Base-by-base conservation (phyloP, 768 basidiomycete species). In the Mycena olivaceomarginata region DNA sequence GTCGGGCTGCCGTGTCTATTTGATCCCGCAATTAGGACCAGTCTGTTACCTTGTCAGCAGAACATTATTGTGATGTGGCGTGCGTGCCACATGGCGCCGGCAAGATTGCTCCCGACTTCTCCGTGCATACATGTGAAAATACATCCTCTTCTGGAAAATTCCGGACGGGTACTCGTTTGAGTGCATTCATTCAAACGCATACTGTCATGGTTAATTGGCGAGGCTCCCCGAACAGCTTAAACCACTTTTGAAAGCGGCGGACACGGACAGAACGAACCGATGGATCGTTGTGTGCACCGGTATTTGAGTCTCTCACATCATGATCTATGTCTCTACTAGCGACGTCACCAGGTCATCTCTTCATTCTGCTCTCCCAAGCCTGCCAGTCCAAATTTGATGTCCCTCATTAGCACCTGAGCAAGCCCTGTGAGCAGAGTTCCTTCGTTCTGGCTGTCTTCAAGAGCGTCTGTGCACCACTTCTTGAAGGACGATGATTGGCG, bases 361-460 rank as follows among this genome's bases (percentile, higher is more conserved):
- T 57, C 56, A 57, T 57, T 25, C 56, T 57, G 56, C 56, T 22
- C 56, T 57, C 56, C 56, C 22, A 56, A 25, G 56, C 56, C 56
- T 56, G 56, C 56, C 22, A 25, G 56, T 31, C 22, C 56, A 57
- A 57, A 57, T 57, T 57, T 57, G 8, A 57, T 57, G 22, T 25
- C 56, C 56, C 56, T 22, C 56, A 57, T 57, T 57, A 57, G 48
- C 48, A 51, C 48, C 48, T 31, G 56, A 57, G 56, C 20, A 57
- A 57, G 22, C 15, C 22, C 56, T 57, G 56, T 15, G 31, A 31
- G 31, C 31, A 31, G 31, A 31, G 31, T 31, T 31, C 31, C 31
- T 31, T 31, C 4, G 31, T 31, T 31, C 25, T 25, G 25, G 25
- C 25, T 25, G 25, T 25, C 25, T 25, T 25, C 25, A 25, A 25